Base-by-base conservation (phyloP, 164 flowering plant species). In the Kalanchoe fedtschenkoi region DNA sequence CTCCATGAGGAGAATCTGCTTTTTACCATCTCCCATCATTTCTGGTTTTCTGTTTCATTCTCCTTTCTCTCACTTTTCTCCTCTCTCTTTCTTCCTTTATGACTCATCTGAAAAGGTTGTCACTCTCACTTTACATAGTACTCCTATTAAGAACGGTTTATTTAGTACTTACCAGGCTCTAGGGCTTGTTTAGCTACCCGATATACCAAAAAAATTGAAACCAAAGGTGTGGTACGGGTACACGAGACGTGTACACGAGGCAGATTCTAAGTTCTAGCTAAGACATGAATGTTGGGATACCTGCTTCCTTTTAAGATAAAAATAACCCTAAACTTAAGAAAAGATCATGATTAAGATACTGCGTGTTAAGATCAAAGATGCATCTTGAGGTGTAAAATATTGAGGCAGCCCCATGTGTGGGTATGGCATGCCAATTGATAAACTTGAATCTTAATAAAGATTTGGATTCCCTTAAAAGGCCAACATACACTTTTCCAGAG, bases 1-100 rank as follows among this genome's bases (percentile, higher is more conserved):
- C n/a, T n/a, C n/a, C n/a, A n/a, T n/a, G n/a, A n/a, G n/a, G 28
- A 47, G 54, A 47, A 22, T 47, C 54, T 47, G 54, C 54, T 47
- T 47, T 47, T 21, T 47, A 11, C 51, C 9, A 21, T 22, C 29
- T 24, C 2, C 21, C 28, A 6, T 24, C 54, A 6, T 9, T 21
- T 47, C 28, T 16, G 16, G 46, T 22, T 21, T 47, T 47, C 26
- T 47, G 26, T 47, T 47, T 47, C 51, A 44, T 44, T 44, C 21
- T 44, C 51, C 4, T n/a, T n/a, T n/a, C 24, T 44, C 51, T 16
- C 26, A 10, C 46, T 16, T 19, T 44, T 4, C 24, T 44, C 0
- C n/a, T 2, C 21, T 44, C 9, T 24, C 51, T n/a, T 16, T 19
- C 24, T n/a, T 19, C 9, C n/a, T 6, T 47, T 47, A 3, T 6